A percentile compares a stretch with the other conserved stretches of the same genome.
These are phyloP conservation scores for Malus asiatica DNA, from an alignment of 306 rosid species.

Conservation along the genomic window DNA sequence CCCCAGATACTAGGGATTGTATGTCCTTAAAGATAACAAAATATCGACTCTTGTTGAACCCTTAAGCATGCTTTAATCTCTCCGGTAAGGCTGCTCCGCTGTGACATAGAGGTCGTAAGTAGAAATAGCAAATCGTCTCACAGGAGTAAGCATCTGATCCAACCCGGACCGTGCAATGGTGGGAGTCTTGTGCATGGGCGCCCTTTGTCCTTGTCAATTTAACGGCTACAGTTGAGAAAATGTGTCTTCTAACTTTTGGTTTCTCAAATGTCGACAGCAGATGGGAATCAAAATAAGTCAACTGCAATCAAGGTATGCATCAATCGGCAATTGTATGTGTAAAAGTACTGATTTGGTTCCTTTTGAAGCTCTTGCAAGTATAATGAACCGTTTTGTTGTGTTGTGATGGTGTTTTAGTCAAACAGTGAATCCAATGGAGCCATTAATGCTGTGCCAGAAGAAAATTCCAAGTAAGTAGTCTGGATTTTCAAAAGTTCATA, in stretches of 20 bases:
- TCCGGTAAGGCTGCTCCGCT: not conserved
- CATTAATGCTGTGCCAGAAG: constrained; percentile 49
- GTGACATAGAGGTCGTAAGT: not conserved
- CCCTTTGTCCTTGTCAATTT: not conserved
- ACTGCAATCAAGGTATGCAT: constrained; percentile 43
- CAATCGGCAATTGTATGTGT: not conserved
- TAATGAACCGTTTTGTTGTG: constrained; percentile 18
- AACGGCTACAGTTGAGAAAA: not conserved
- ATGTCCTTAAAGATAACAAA: not conserved
- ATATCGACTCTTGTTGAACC: not conserved
- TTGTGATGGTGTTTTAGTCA: constrained; percentile 32
- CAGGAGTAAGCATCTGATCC: not conserved
- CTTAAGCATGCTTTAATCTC: not conserved
- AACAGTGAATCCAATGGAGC: constrained; percentile 40
- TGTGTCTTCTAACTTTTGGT: constrained; percentile 19
- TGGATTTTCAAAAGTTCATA: not conserved
- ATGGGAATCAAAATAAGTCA: constrained; percentile 43
- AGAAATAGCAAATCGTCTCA: not conserved
- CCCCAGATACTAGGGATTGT: not conserved
- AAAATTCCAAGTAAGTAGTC: constrained; percentile 70
- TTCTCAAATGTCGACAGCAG: constrained; percentile 37
- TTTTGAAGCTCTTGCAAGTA: constrained; percentile 11
- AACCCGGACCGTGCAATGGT: not conserved
- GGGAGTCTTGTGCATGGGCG: not conserved
- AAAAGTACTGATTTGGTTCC: not conserved